These are phyloP conservation scores for Ceriops decandra DNA, from an alignment of 345 rosid genomes.

Conservation along the genomic window DNA sequence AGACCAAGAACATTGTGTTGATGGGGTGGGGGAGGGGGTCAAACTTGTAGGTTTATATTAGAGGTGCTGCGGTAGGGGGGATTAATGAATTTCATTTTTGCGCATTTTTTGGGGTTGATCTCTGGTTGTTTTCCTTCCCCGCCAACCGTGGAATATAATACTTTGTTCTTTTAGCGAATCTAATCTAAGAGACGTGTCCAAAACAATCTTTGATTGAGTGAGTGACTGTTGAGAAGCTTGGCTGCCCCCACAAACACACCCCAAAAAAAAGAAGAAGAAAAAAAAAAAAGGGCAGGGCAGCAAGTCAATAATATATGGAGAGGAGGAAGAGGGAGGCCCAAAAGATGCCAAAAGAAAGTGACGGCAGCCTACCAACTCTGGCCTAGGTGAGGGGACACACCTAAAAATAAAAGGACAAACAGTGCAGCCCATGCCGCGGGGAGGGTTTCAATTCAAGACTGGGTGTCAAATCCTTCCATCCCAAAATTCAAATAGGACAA, in stretches of 20 bases:
- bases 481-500: no score
- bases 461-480: no score
- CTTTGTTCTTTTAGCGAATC: constrained; percentile 15
- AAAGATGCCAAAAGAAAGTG: constrained; percentile 12
- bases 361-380: constrained; percentile 25
- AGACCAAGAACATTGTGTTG: background rate
- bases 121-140: constrained; percentile 8
- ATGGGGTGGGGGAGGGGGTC: no score
- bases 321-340: background rate
- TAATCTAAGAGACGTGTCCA: background rate
- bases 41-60: background rate
- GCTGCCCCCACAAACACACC: constrained; percentile 21
- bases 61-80: background rate
- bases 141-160: constrained; percentile 2
- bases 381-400: constrained; percentile 3
- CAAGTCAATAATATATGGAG: background rate
- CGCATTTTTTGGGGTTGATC: constrained; percentile 22
- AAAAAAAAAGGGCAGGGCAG: background rate
- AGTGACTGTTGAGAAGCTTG: constrained; percentile 32
- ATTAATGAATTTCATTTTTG: no score
- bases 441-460: no score
- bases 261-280: no score
- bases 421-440: background rate
- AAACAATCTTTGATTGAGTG: constrained; percentile 5
- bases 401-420: background rate